phyloP scores from a whole-genome alignment of 2,329 filamentous ascomycete species.

The Huntiella moniliformis region DNA sequence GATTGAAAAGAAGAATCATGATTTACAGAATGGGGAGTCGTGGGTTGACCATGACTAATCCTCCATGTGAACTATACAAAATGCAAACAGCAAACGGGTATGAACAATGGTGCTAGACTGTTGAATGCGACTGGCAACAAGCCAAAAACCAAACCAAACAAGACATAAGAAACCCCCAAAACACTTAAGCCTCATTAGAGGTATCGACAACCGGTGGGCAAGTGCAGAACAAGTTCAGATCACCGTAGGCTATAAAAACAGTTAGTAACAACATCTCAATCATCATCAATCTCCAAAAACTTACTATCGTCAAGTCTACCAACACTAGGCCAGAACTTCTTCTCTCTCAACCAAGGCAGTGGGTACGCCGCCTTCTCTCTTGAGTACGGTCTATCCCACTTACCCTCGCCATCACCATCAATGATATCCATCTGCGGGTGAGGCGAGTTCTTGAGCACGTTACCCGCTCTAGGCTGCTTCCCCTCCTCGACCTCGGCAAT shows the following conservation, averaged over 20 bases:
- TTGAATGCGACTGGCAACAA: conserved; percentile 5
- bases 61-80: not conserved
- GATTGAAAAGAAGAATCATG: no score
- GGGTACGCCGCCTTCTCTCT: conserved; percentile 78
- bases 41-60: not conserved
- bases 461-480: conserved; percentile 51
- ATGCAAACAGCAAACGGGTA: conserved; percentile 10
- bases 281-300: conserved; percentile 18
- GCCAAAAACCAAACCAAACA: conserved; percentile 1
- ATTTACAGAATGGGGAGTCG: not conserved
- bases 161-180: conserved; percentile 10
- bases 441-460: conserved; percentile 76
- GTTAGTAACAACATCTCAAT: conserved; percentile 1
- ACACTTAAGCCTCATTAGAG: conserved; percentile 17
- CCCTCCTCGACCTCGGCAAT: conserved; percentile 72
- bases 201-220: conserved; percentile 66
- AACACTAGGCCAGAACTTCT: conserved; percentile 94
- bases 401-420: conserved; percentile 27
- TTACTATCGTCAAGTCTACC: conserved; percentile 74
- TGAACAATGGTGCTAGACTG: conserved; percentile 1
- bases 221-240: conserved; percentile 86
- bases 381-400: conserved; percentile 71
- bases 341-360: conserved; percentile 62
- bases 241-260: conserved; percentile 52
- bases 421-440: conserved; percentile 73